Evolutionary conservation across 2,329 filamentous ascomycete genomes (phyloP), one percentile per base, ranked within the genome.

Genomic region (Fonsecaea pedrosoi): DNA sequence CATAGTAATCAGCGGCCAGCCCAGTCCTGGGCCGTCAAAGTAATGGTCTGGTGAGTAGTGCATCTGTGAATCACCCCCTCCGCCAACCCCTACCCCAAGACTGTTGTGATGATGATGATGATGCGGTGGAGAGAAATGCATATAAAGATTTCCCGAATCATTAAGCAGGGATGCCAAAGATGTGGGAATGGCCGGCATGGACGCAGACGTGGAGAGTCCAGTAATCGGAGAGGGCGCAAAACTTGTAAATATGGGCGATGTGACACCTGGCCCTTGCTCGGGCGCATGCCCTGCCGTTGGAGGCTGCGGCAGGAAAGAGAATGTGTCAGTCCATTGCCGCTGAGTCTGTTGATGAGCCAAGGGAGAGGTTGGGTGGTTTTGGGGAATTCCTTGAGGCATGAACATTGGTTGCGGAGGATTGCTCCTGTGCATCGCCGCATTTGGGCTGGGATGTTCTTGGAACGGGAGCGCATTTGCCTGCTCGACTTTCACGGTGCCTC

Each of bases 131-230:
- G 69, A 62, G 25, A 63, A 64, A 60, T 68, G 62, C 55, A 66
- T 56, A 30, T 70, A 68, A 7, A 68, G 50, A 21, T 48, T 65
- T 13, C 55, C 54, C 15, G 67, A 61, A 21, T 69, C 65, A 45
- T 71, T 72, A 15, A 71, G 68, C 55, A 70, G 42, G 2, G 71
- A 71, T 13, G 71, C 68, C 40, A 70, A 60, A 3, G 70, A 71
- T 21, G 71, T 70, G 6, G 71, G 66, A 8, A 69, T 55, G 15
- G 61, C 35, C 21, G 62, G 66, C 9, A 65, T 54, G 9, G 59
- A 54, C 4, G 48, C 38, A 4, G 70, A 42, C 12, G 67, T 54
- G 8, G 65, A 55, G n/a, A 58, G 54, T 15, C 55, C 63, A 25
- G 4, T 54, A 15, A 35, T 38, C 30, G 66, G 30, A 8, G 66